phyloP scores from a whole-genome alignment of 164 flowering plant genomes.

The Tinospora cordifolia region DNA sequence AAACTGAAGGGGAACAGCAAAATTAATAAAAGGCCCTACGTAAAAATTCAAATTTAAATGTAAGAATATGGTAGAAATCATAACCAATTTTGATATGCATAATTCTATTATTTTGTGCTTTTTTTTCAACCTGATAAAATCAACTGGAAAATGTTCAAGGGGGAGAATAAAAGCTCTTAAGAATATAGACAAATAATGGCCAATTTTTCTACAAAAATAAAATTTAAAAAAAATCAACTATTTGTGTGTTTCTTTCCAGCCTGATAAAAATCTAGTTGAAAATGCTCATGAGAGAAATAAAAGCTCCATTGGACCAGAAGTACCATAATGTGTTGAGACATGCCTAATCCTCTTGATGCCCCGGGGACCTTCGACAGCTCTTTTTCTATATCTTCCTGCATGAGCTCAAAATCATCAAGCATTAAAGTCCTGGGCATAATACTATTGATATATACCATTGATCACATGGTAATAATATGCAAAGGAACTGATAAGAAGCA shows the following conservation, averaged over 20 bases:
- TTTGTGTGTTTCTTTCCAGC: background rate
- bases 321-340: conserved; percentile 79
- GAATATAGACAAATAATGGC: background rate
- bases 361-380: conserved; percentile 58
- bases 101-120: too few relatives aligned
- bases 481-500: conserved; percentile 12
- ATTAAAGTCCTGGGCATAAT: background rate
- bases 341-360: conserved; percentile 46
- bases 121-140: background rate
- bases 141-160: background rate
- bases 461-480: background rate
- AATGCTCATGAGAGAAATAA: background rate
- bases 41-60: background rate
- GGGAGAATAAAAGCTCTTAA: background rate
- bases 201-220: background rate
- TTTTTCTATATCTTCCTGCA: conserved; percentile 86
- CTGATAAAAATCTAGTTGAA: background rate
- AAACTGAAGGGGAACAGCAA: background rate
- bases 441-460: background rate
- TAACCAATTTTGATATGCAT: background rate
- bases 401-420: conserved; percentile 10
- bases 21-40: background rate
- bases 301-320: background rate
- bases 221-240: too few relatives aligned
- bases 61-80: background rate